These are phyloP conservation scores for Botrytis pseudocinerea DNA, from an alignment of 2,329 filamentous ascomycete species.

Conservation along the genomic window DNA sequence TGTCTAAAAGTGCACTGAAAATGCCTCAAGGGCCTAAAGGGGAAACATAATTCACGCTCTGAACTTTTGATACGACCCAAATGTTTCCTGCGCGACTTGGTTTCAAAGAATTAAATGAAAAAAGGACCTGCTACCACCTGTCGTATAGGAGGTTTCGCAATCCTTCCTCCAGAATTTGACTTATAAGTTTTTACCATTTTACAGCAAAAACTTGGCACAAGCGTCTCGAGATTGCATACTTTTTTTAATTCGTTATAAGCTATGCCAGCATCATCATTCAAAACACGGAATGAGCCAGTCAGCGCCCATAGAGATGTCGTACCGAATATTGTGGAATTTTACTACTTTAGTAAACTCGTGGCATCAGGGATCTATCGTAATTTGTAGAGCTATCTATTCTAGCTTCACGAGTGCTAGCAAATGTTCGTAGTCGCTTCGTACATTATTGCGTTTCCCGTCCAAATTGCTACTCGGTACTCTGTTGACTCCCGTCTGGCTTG, in stretches of 20 bases:
- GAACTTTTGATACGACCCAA: background rate
- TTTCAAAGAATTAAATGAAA: background rate
- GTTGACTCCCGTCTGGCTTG: background rate
- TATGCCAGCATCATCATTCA: background rate
- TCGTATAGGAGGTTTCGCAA: background rate
- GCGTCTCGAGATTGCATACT: background rate
- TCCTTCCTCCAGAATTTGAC: background rate
- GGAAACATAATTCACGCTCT: background rate
- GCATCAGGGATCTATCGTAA: slow-evolving; percentile 14
- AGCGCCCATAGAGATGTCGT: slow-evolving; percentile 9
- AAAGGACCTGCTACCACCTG: background rate
- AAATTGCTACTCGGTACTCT: background rate
- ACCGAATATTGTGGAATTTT: slow-evolving; percentile 18
- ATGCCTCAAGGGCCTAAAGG: background rate
- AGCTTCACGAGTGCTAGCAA: background rate
- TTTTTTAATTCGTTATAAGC: background rate
- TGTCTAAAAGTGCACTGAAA: background rate
- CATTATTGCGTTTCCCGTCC: background rate
- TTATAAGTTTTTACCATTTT: background rate
- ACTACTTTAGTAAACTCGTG: slow-evolving; percentile 9
- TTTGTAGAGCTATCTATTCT: slow-evolving; percentile 1
- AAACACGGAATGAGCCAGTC: slow-evolving; percentile 2
- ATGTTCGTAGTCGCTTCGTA: background rate
- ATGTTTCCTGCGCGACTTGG: background rate
- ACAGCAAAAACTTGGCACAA: slow-evolving; percentile 14